Conservation (phyloP, 306 rosid genomes). For the Luffa acutangula region DNA sequence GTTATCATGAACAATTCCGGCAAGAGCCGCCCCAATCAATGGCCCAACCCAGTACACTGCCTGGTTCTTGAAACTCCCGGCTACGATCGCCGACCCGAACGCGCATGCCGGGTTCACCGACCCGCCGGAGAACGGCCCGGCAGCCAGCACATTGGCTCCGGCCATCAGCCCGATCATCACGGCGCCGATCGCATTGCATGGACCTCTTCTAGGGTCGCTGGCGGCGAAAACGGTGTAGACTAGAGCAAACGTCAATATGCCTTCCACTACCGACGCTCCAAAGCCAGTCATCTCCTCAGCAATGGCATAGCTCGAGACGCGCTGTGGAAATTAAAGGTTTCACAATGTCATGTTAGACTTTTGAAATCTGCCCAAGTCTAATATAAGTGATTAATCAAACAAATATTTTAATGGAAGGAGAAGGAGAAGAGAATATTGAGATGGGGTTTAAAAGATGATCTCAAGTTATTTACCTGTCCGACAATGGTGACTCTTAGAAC, state of each 20-base stretch:
- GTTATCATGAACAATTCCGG: slow-evolving; percentile 64
- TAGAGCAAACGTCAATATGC: slow-evolving; percentile 50
- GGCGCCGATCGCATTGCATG: slow-evolving; percentile 38
- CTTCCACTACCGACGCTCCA: slow-evolving; percentile 82
- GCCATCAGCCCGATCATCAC: slow-evolving; percentile 49
- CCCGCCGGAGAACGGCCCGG: slow-evolving; percentile 83
- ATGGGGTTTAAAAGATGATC: background rate
- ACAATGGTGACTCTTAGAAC: slow-evolving; percentile 45
- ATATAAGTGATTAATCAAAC: too few relatives aligned
- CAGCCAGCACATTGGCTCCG: slow-evolving; percentile 56
- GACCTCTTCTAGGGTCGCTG: slow-evolving; percentile 50
- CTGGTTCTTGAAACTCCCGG: slow-evolving; percentile 72
- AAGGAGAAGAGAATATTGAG: too few relatives aligned
- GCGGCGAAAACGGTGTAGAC: slow-evolving; percentile 70
- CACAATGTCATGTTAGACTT: too few relatives aligned
- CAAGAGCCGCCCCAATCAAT: slow-evolving; percentile 61
- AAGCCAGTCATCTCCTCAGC: slow-evolving; percentile 87
- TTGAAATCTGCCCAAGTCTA: too few relatives aligned
- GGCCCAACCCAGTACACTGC: slow-evolving; percentile 97
- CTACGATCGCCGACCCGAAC: slow-evolving; percentile 57
- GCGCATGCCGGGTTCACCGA: slow-evolving; percentile 89
- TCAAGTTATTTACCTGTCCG: slow-evolving; percentile 49
- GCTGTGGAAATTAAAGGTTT: slow-evolving; percentile 22
- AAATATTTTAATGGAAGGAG: too few relatives aligned
- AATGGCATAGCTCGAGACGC: slow-evolving; percentile 44